These are phyloP conservation scores for Conidiobolus incongruus DNA, from an alignment of 371 early-diverging fungal species.

Conservation along the genomic window DNA sequence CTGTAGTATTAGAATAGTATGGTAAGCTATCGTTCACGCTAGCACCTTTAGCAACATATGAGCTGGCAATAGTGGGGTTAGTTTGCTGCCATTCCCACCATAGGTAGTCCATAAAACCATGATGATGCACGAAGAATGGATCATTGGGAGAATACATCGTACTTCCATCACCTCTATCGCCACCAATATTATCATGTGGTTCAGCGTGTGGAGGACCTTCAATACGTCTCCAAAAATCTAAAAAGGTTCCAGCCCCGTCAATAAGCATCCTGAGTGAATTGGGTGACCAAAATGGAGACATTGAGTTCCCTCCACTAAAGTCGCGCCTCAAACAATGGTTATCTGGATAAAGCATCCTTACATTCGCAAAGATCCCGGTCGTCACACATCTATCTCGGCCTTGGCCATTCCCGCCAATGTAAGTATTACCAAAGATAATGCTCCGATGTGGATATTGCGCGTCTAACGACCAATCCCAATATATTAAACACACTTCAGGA, in stretches of 20 bases:
- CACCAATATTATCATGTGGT: constrained; percentile 1
- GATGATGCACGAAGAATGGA: too few relatives aligned
- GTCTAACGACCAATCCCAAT: constrained; percentile 1
- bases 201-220: constrained; percentile 11
- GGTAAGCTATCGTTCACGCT: too few relatives aligned
- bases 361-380: constrained; percentile 4
- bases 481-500: background rate
- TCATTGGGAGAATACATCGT: constrained; percentile 2
- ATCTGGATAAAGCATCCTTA: constrained; percentile 1
- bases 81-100: too few relatives aligned
- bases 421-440: background rate
- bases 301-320: background rate
- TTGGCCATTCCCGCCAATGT: constrained; percentile 6
- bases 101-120: too few relatives aligned
- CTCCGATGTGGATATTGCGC: background rate
- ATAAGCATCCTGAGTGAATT: background rate
- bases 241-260: constrained; percentile 6
- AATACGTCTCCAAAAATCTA: constrained; percentile 10
- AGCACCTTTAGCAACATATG: too few relatives aligned
- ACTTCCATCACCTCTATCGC: background rate
- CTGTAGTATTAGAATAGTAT: too few relatives aligned
- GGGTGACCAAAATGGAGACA: background rate
- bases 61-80: too few relatives aligned
- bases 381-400: constrained; percentile 6
- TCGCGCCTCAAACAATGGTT: constrained; percentile 10